Evolutionary conservation across 2,329 filamentous ascomycete species (phyloP).

Genomic region (Epichloe baconii): DNA sequence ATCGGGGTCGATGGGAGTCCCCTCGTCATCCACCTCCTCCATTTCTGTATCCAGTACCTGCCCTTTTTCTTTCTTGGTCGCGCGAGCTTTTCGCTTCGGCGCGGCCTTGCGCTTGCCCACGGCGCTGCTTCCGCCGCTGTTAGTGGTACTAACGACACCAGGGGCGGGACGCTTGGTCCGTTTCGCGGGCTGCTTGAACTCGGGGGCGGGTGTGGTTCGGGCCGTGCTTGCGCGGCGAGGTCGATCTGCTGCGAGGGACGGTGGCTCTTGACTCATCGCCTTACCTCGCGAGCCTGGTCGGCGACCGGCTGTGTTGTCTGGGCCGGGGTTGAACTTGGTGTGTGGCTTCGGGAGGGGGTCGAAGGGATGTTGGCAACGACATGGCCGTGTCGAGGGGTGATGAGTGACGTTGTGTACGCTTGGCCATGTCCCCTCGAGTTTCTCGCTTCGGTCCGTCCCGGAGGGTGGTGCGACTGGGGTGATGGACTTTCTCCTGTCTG

Average conservation of each 20-base stretch:
- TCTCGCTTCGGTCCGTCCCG: conserved; percentile 27
- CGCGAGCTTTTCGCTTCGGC: conserved; percentile 49
- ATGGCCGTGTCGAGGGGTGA: conserved; percentile 6
- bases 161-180: conserved; percentile 59
- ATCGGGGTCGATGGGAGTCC: conserved; percentile 58
- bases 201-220: conserved; percentile 43
- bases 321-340: conserved; percentile 20
- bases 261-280: conserved; percentile 37
- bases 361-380: conserved; percentile 4
- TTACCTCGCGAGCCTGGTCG: conserved; percentile 41
- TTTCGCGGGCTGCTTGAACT: conserved; percentile 31
- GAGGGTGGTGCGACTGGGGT: conserved; percentile 18
- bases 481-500: conserved; percentile 19
- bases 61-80: conserved; percentile 35
- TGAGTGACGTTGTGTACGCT: conserved; percentile 26
- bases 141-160: conserved; percentile 53
- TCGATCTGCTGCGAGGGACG: conserved; percentile 37
- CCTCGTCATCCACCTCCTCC: conserved; percentile 54
- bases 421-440: conserved; percentile 30
- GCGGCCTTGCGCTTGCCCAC: conserved; percentile 60
- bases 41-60: conserved; percentile 28
- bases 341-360: conserved; percentile 21
- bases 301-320: conserved; percentile 24
- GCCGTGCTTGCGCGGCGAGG: conserved; percentile 43
- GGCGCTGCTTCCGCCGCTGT: conserved; percentile 49